Evolutionary conservation across 306 rosid species (phyloP).

Genomic region (Rosa chinensis): DNA sequence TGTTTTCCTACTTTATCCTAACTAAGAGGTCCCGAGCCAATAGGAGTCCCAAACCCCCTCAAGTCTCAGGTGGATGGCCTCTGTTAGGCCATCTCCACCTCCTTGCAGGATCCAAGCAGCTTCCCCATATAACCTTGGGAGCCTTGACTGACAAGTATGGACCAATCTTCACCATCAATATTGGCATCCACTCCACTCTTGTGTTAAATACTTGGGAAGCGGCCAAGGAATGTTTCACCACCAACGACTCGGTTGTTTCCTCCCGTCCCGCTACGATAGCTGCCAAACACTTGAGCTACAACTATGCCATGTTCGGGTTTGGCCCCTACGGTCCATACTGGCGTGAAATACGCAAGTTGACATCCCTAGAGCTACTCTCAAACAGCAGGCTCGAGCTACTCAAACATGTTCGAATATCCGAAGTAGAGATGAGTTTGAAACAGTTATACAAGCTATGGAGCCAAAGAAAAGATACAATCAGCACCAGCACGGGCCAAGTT

Average conservation of each 20-base stretch:
- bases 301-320: slow-evolving; percentile 43
- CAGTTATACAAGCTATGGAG: slow-evolving; percentile 29
- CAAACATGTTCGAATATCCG: slow-evolving; percentile 26
- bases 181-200: slow-evolving; percentile 32
- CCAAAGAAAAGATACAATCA: background rate
- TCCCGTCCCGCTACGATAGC: slow-evolving; percentile 26
- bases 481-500: background rate
- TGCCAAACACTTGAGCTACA: slow-evolving; percentile 27
- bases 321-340: slow-evolving; percentile 35
- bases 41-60: slow-evolving; percentile 30
- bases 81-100: slow-evolving; percentile 59
- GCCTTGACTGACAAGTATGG: slow-evolving; percentile 45
- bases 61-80: slow-evolving; percentile 66
- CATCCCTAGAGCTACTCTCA: slow-evolving; percentile 39
- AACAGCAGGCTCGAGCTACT: slow-evolving; percentile 35
- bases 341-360: slow-evolving; percentile 43
- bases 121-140: slow-evolving; percentile 43
- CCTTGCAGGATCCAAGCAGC: slow-evolving; percentile 26
- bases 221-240: slow-evolving; percentile 49
- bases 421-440: slow-evolving; percentile 29
- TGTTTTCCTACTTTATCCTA: slow-evolving; percentile 17
- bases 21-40: background rate
- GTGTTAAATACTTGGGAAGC: slow-evolving; percentile 36
- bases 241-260: slow-evolving; percentile 31
- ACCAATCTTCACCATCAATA: slow-evolving; percentile 29